Base-by-base conservation (phyloP, 1,284 basidiomycete species). In the Ganoderma resinaceum region DNA sequence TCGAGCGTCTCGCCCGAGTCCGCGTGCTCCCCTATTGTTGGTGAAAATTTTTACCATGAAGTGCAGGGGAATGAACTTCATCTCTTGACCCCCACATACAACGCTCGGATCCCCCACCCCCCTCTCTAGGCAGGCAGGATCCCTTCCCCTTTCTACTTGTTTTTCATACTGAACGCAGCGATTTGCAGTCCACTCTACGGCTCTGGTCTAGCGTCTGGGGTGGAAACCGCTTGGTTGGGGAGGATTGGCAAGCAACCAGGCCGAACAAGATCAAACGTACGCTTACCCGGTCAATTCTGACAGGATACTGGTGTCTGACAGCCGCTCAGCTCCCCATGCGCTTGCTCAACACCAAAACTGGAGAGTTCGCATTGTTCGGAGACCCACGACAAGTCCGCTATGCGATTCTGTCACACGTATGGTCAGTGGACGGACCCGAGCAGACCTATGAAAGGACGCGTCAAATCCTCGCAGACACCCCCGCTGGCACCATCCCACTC, bases 341-440 rank as follows among this genome's bases (percentile, higher is more conserved):
- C 26, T 42, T 62, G 26, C 26, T 62, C 1, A 62, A 62, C 49
- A 62, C 61, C 29, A 26, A 11, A 9, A 62, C 61, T 3, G 61
- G 33, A 12, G 61, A 62, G 33, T 35, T 62, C 14, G 42, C 29
- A n/a, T 40, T 29, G 33, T 62, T 62, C 35, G 38, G 14, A 33
- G 35, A 52, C n/a, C 61, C 61, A 0, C 31, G 37, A 12, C 31
- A 53, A 23, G 61, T 62, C 38, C 61, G 43, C 33, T 62, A 62
- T 23, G 61, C 61, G 14, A 62, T 62, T 40, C 61, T 62, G 23
- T 62, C 61, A 2, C 61, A 62, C 14, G 61, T 62, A 20, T 62
- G 61, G 61, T 52, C 33, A 9, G 12, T 3, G 35, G 61, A 53
- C 20, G 33, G 55, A n/a, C 5, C 55, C 18, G 55, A 58, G 55